phyloP scores from a whole-genome alignment of 2,329 filamentous ascomycete species.

The Cladosporium phlei region DNA sequence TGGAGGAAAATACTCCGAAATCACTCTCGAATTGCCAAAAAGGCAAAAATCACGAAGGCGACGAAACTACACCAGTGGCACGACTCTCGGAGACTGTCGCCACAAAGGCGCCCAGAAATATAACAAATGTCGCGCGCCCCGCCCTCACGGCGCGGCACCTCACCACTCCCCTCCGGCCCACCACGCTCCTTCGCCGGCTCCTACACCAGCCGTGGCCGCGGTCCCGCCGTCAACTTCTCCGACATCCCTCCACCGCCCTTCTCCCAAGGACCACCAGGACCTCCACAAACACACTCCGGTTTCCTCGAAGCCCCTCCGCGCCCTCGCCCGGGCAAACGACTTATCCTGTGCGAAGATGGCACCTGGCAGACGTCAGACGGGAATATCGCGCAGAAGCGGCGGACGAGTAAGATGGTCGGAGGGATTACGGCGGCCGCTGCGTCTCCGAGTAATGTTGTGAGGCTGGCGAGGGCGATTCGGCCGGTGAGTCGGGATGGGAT shows the following conservation, averaged over 20 bases:
- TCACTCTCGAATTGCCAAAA: background rate
- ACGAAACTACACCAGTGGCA: background rate
- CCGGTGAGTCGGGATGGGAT: conserved; percentile 44
- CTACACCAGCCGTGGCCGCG: background rate
- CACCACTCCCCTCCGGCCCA: background rate
- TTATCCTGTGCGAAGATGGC: conserved; percentile 24
- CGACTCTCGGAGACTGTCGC: too few species aligned
- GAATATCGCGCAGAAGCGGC: conserved; percentile 40
- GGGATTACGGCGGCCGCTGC: conserved; percentile 39
- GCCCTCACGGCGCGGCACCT: background rate
- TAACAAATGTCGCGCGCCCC: conserved; percentile 10
- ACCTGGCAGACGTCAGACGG: conserved; percentile 46
- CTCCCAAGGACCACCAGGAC: too few species aligned
- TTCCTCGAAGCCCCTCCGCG: conserved; percentile 11
- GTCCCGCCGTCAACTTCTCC: too few species aligned
- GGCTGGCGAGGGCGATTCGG: conserved; percentile 47
- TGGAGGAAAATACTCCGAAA: too few species aligned
- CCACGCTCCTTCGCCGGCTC: conserved; percentile 1
- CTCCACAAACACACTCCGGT: conserved; percentile 1
- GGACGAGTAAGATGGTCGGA: too few species aligned
- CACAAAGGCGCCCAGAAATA: too few species aligned
- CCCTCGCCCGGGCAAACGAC: conserved; percentile 17
- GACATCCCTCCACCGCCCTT: too few species aligned
- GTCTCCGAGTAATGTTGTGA: conserved; percentile 47
- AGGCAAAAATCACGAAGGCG: background rate